Evolutionary conservation across 2,329 filamentous ascomycete genomes (phyloP), one percentile per base, ranked within the genome.

Genomic region (Coniochaeta sp.): DNA sequence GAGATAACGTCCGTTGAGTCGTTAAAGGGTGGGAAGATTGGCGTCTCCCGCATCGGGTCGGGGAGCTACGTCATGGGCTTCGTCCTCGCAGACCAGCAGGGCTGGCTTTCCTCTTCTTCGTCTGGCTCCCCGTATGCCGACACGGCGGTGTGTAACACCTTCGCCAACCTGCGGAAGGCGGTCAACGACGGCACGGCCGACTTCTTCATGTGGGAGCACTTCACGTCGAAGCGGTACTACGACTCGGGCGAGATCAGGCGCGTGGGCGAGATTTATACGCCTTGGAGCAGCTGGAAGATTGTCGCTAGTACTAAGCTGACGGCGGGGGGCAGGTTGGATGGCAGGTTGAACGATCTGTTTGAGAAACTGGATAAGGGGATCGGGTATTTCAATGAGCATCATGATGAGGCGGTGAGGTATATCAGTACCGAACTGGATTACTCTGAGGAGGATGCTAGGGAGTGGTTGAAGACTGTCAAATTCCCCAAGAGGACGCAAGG

Each of bases 191-290:
- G 82, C 30, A 78, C 77, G 1, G 89, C 88, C 4, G 92, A 96
- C 68, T 96, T 96, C 77, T 96, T 97, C 81, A 96, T 97, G 92
- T 99, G 94, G 94, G 94, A 99, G 73, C 88, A 96, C 68, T 99
- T 97, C 66, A 99, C 94, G 1, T 92, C 89, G 18, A 97, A 97
- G 72, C 82, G 83, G 52, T 96, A 89, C 75, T 96, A 95, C 72
- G 90, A 96, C 68, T 83, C 83, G 14, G 86, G 87, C 27, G 83
- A 89, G 68, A 87, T 99, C 61, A 91, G 92, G 63, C 82, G 85
- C 51, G 83, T 97, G 4, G 92, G 92, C 31, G 91, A 97, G 68
- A 96, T 99, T 58, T 96, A 95, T 71, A 97, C 94, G 1, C 94
- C 94, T 0, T 99, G 94, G 94, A 90, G 88, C 53, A 92, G 87